These are phyloP conservation scores for Botryosphaeria agaves DNA, from an alignment of 2,329 filamentous ascomycete genomes.

Conservation along the genomic window DNA sequence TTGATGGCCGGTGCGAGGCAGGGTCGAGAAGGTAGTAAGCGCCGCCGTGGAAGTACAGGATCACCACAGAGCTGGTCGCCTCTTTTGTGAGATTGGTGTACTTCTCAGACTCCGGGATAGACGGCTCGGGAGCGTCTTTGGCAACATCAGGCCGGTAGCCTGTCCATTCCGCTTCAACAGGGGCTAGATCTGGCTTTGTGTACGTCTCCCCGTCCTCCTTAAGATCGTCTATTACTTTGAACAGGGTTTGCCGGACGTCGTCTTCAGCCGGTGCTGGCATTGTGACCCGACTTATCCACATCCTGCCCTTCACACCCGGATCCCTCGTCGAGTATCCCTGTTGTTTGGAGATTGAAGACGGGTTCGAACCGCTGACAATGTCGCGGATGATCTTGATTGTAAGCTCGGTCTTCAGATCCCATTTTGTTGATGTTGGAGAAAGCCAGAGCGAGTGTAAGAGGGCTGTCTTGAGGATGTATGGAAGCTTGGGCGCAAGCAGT, in stretches of 20 bases:
- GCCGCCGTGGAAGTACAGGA: slow-evolving; percentile 63
- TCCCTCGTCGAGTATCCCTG: slow-evolving; percentile 49
- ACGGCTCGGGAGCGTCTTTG: slow-evolving; percentile 32
- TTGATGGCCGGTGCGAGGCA: slow-evolving; percentile 41
- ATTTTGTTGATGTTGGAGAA: slow-evolving; percentile 55
- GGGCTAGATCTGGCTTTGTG: slow-evolving; percentile 32
- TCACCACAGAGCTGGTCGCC: slow-evolving; percentile 40
- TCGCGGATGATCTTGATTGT: slow-evolving; percentile 55
- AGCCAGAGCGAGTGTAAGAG: slow-evolving; percentile 47
- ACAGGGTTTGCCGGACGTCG: slow-evolving; percentile 37
- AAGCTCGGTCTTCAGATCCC: slow-evolving; percentile 61
- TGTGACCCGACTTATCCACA: slow-evolving; percentile 64
- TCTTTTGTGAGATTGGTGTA: slow-evolving; percentile 53
- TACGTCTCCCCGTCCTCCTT: slow-evolving; percentile 22
- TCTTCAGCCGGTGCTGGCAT: slow-evolving; percentile 41
- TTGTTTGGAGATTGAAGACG: slow-evolving; percentile 37
- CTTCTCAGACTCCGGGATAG: slow-evolving; percentile 43
- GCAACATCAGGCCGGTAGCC: slow-evolving; percentile 43
- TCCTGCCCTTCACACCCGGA: slow-evolving; percentile 53
- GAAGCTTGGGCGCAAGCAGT: slow-evolving; percentile 37
- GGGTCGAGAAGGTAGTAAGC: slow-evolving; percentile 60
- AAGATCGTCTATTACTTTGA: slow-evolving; percentile 39
- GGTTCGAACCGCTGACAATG: slow-evolving; percentile 32
- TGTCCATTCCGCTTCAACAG: slow-evolving; percentile 60
- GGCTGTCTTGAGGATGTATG: slow-evolving; percentile 43